Evolutionary conservation across 1,284 basidiomycete species (phyloP).

Genomic region (Singerocomus inundabilis): DNA sequence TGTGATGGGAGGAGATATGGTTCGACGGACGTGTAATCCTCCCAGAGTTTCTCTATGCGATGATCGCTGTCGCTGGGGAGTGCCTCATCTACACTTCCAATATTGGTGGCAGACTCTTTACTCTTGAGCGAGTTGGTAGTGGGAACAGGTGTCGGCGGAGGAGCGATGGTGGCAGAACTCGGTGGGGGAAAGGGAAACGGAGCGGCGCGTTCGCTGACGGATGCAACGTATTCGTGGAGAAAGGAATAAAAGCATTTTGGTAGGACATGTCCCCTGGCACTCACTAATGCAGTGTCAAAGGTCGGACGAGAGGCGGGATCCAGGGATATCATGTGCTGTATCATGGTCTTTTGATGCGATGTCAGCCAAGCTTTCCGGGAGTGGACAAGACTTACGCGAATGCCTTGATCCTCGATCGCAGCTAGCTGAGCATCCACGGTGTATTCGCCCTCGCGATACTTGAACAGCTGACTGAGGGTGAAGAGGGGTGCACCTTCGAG

Average conservation of each 20-base stretch:
- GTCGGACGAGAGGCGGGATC: constrained; percentile 77
- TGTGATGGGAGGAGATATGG: constrained; percentile 59
- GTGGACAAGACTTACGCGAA: constrained; percentile 56
- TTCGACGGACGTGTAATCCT: constrained; percentile 77
- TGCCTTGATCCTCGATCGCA: constrained; percentile 77
- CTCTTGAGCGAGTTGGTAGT: constrained; percentile 19
- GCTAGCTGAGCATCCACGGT: constrained; percentile 74
- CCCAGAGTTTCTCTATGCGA: constrained; percentile 75
- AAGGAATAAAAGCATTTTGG: constrained; percentile 95
- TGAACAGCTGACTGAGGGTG: constrained; percentile 93
- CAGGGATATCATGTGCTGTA: constrained; percentile 87
- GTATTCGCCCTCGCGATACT: constrained; percentile 86
- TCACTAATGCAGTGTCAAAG: constrained; percentile 81
- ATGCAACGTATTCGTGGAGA: constrained; percentile 84
- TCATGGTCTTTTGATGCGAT: constrained; percentile 60
- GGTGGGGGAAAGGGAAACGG: constrained; percentile 44
- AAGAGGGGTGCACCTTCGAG: constrained; percentile 93
- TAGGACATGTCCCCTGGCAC: constrained; percentile 78
- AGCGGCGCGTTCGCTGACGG: constrained; percentile 68
- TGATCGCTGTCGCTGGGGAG: constrained; percentile 78
- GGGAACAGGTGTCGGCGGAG: constrained; percentile 31
- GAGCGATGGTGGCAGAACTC: constrained; percentile 26
- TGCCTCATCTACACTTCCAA: constrained; percentile 38
- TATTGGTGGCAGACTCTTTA: constrained; percentile 26
- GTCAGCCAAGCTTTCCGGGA: constrained; percentile 6